These are phyloP conservation scores for Dianthus caryophyllus DNA, from an alignment of 148 eudicot species.

Conservation along the genomic window DNA sequence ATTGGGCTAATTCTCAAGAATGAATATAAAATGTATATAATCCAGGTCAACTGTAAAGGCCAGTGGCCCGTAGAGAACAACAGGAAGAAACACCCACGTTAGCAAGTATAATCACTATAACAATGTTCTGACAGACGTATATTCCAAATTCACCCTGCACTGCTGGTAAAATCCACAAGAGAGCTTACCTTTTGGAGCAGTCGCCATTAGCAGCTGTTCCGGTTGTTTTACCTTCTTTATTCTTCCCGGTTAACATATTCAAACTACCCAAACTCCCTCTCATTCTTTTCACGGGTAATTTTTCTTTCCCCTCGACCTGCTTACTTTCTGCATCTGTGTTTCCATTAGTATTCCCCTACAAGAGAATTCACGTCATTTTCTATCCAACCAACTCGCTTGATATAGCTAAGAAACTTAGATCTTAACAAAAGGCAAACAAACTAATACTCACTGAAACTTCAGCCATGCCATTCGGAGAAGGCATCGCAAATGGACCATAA, in stretches of 20 bases:
- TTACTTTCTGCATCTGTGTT: slow-evolving; percentile 65
- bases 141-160: background rate
- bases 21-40: background rate
- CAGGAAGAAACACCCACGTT: background rate
- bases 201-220: slow-evolving; percentile 66
- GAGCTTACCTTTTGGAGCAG: slow-evolving; percentile 73
- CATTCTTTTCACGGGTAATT: slow-evolving; percentile 89
- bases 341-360: slow-evolving; percentile 62
- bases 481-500: slow-evolving; percentile 85
- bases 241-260: slow-evolving; percentile 87
- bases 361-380: slow-evolving; percentile 17
- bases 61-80: background rate
- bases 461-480: slow-evolving; percentile 76
- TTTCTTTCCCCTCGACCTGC: slow-evolving; percentile 82
- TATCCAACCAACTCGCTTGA: background rate
- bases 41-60: background rate
- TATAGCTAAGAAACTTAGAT: background rate
- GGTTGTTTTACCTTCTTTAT: slow-evolving; percentile 54
- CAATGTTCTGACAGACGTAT: background rate
- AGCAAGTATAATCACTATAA: background rate
- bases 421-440: background rate
- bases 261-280: slow-evolving; percentile 94
- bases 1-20: background rate
- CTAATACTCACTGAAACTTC: slow-evolving; percentile 80
- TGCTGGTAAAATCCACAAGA: background rate